A percentile compares a stretch with the other conserved stretches of the same genome.
Conservation (phyloP, 257 asterid genomes). For the Avicennia marina region DNA sequence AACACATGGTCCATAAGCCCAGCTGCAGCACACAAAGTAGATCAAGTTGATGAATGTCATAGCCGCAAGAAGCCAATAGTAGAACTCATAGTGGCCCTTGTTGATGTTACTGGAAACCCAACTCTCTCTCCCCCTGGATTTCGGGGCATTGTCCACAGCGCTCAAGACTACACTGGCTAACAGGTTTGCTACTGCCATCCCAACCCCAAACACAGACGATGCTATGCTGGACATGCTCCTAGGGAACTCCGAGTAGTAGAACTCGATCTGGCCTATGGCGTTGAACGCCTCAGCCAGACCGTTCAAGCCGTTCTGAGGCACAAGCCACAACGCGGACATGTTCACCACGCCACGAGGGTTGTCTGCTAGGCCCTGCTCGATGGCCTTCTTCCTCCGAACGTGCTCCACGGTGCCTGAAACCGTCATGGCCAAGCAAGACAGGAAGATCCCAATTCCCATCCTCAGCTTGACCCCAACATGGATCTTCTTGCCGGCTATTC, state of each 20-base stretch:
- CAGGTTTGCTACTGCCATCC: conserved; percentile 48
- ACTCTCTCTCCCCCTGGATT: conserved; percentile 39
- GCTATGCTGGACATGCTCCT: conserved; percentile 60
- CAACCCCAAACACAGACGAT: conserved; percentile 45
- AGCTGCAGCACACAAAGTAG: conserved; percentile 43
- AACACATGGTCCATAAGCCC: conserved; percentile 53
- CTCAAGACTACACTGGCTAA: conserved; percentile 45
- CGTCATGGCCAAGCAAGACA: conserved; percentile 42
- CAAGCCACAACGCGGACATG: conserved; percentile 73
- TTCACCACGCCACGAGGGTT: conserved; percentile 31
- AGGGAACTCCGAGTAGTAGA: conserved; percentile 61
- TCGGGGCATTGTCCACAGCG: conserved; percentile 34
- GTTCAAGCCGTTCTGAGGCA: conserved; percentile 44
- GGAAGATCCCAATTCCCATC: conserved; percentile 57
- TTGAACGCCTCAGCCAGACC: conserved; percentile 69
- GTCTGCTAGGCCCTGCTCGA: conserved; percentile 35
- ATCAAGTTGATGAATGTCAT: conserved; percentile 34
- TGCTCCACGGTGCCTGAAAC: conserved; percentile 51
- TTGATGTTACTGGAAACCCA: conserved; percentile 60
- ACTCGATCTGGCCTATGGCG: conserved; percentile 55
- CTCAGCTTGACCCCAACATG: conserved; percentile 39
- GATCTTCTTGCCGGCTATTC: conserved; percentile 37
- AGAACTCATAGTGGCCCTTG: conserved; percentile 50
- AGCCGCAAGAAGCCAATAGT: conserved; percentile 53
- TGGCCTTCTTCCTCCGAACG: conserved; percentile 33